Evolutionary conservation across 768 basidiomycete genomes (phyloP).

Genomic region (Suillus brevipes): DNA sequence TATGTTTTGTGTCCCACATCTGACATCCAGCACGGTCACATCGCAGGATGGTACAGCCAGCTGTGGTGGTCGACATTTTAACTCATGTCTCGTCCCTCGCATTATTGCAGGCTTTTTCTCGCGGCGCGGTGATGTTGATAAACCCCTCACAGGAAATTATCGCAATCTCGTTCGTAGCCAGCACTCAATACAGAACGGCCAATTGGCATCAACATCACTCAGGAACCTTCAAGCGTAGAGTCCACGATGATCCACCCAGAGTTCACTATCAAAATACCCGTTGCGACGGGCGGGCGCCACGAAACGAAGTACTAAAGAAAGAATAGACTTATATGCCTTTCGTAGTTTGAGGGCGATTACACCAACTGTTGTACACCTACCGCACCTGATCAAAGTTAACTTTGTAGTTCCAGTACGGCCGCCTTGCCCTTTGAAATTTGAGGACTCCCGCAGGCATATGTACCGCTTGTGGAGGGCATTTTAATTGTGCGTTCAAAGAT

Average conservation of each 20-base stretch:
- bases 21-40: background rate
- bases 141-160: background rate
- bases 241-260: background rate
- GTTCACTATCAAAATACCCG: background rate
- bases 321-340: background rate
- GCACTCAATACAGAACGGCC: background rate
- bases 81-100: background rate
- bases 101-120: background rate
- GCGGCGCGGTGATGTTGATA: background rate
- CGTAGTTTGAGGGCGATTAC: background rate
- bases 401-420: background rate
- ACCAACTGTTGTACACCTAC: background rate
- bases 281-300: background rate
- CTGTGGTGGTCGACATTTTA: background rate
- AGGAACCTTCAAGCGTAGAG: background rate
- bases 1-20: background rate
- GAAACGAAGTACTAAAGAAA: background rate
- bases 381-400: background rate
- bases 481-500: background rate
- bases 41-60: background rate
- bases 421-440: background rate
- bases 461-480: background rate
- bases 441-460: background rate
- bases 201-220: background rate
- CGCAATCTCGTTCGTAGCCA: background rate